Conservation (phyloP, 129 eudicot genomes). For the Flaveria linearis region DNA sequence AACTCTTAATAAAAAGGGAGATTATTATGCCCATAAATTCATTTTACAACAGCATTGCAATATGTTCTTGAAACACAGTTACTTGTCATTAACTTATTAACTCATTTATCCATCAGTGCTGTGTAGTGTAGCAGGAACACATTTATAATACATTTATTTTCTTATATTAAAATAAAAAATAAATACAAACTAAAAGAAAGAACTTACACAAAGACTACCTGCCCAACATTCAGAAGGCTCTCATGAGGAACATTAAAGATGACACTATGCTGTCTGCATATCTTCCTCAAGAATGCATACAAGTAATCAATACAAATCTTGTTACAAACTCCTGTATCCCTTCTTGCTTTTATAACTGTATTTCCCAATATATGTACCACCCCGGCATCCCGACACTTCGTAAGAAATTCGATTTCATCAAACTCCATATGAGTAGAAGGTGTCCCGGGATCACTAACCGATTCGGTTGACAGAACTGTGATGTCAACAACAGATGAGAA, state of each 20-base stretch:
- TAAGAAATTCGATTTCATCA: slow-evolving; percentile 66
- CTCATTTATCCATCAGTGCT: slow-evolving; percentile 4
- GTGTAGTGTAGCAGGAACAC: slow-evolving; percentile 1
- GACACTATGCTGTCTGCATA: slow-evolving; percentile 82
- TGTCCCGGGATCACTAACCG: slow-evolving; percentile 26
- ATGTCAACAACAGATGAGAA: slow-evolving; percentile 40
- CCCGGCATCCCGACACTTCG: slow-evolving; percentile 67
- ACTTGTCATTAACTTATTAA: background rate
- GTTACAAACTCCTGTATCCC: slow-evolving; percentile 54
- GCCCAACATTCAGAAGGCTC: slow-evolving; percentile 84
- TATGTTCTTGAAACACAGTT: slow-evolving; percentile 2
- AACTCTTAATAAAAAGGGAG: background rate
- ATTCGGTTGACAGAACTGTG: slow-evolving; percentile 47
- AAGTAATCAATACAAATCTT: slow-evolving; percentile 71
- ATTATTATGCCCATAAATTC: background rate
- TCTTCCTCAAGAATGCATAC: slow-evolving; percentile 82
- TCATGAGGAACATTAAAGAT: slow-evolving; percentile 93
- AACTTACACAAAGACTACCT: slow-evolving; percentile 60
- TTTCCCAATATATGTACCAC: slow-evolving; percentile 87
- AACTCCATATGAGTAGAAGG: slow-evolving; percentile 39
- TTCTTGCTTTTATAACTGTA: slow-evolving; percentile 67
- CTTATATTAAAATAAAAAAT: background rate
- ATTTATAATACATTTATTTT: slow-evolving; percentile 24
- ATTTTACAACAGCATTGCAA: background rate
- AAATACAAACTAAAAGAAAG: background rate